These are phyloP conservation scores for Wickerhamomyces bovis DNA, from an alignment of 805 yeast species.

Conservation along the genomic window DNA sequence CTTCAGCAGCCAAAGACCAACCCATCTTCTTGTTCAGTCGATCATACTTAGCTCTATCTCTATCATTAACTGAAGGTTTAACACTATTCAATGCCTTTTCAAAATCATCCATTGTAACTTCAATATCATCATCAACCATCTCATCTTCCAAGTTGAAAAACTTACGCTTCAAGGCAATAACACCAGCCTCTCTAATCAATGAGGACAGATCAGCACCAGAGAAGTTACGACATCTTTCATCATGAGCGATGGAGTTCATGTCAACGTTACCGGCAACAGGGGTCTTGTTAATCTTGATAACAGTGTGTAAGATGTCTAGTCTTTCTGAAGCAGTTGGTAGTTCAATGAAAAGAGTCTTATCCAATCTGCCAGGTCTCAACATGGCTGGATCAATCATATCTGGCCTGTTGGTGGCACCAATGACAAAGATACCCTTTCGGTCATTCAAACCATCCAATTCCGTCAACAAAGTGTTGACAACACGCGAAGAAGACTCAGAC, in stretches of 20 bases:
- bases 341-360: conserved; percentile 87
- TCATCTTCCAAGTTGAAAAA: conserved; percentile 48
- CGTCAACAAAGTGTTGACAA: conserved; percentile 89
- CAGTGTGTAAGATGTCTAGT: conserved; percentile 72
- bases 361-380: conserved; percentile 95
- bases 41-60: conserved; percentile 74
- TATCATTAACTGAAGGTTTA: conserved; percentile 86
- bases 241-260: conserved; percentile 55
- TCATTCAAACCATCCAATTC: conserved; percentile 94
- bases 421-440: conserved; percentile 85
- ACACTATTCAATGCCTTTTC: conserved; percentile 64
- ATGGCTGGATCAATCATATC: conserved; percentile 98
- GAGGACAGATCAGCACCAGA: conserved; percentile 97
- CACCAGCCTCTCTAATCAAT: conserved; percentile 90
- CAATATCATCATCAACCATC: conserved; percentile 37
- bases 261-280: conserved; percentile 66
- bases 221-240: conserved; percentile 79
- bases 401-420: conserved; percentile 96
- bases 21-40: conserved; percentile 68
- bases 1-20: conserved; percentile 46
- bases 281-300: conserved; percentile 64
- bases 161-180: conserved; percentile 70
- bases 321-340: conserved; percentile 78
- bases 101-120: conserved; percentile 65
- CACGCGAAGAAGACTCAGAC: conserved; percentile 87